Evolutionary conservation across 768 basidiomycete genomes (phyloP).

Genomic region (Boletus subcaerulescens): DNA sequence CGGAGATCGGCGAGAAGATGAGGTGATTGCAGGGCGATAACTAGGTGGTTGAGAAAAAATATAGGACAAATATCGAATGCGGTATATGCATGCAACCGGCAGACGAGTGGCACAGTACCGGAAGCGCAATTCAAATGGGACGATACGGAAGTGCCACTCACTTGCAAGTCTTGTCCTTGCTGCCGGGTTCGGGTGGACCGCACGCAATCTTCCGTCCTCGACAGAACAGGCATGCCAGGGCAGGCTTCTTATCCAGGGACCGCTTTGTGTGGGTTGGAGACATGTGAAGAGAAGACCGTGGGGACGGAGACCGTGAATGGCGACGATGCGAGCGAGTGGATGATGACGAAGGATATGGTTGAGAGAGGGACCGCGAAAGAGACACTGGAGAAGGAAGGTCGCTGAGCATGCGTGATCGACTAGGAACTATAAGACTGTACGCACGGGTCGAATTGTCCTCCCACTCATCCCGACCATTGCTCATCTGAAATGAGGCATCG

Average conservation of each 20-base stretch:
- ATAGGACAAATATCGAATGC: conserved; percentile 4
- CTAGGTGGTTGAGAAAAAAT: neutral
- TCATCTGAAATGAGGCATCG: conserved; percentile 7
- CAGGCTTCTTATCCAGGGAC: conserved; percentile 49
- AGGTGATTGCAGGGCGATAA: conserved; percentile 24
- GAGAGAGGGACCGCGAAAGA: conserved; percentile 12
- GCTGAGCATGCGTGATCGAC: conserved; percentile 20
- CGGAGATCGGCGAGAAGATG: conserved; percentile 29
- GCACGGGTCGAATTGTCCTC: conserved; percentile 11
- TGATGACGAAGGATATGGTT: conserved; percentile 13
- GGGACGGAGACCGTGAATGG: conserved; percentile 29
- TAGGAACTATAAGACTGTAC: conserved; percentile 1
- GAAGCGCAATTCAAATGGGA: neutral
- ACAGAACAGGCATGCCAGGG: conserved; percentile 63
- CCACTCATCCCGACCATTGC: conserved; percentile 20
- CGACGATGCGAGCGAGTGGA: conserved; percentile 18
- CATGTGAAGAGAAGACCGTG: conserved; percentile 13
- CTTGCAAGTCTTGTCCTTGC: conserved; percentile 63
- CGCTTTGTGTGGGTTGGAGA: conserved; percentile 27
- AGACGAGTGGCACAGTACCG: conserved; percentile 8
- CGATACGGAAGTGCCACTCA: conserved; percentile 35
- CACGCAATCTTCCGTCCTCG: conserved; percentile 69
- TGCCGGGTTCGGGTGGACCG: conserved; percentile 53
- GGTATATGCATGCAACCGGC: conserved; percentile 14
- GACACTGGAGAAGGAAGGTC: conserved; percentile 10